Base-by-base conservation (phyloP, 2,329 filamentous ascomycete genomes). In the Epichloe coenophiala region DNA sequence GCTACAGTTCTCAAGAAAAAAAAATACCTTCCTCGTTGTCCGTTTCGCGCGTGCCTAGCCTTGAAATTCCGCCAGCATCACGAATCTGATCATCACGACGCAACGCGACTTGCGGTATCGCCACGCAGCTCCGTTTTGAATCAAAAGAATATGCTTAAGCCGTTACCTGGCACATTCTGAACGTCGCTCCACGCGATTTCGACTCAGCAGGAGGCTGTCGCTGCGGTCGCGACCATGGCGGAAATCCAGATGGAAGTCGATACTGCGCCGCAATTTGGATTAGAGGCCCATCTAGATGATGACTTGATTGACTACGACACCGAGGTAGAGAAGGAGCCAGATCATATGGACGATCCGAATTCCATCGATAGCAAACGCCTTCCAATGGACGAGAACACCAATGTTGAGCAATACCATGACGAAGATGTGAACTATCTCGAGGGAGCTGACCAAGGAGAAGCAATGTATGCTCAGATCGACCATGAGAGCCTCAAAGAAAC, bases 221-320 rank as follows among this genome's bases (percentile, higher is more conserved):
- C 23, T 15, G 11, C 17, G 8, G 31, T 40, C 6, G 19, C 27
- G 36, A 35, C 37, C 41, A 64, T 64, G 62, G 53, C 61, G 5
- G 62, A 61, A 17, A 55, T 62, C 17, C 61, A 64, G 23, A 64
- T 66, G 58, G 65, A 66, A 39, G 53, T 65, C 39, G 62, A 66
- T 42, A 50, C 60, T 51, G 51, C 52, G 35, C 58, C 58, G 37
- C 61, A 62, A 35, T 53, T 56, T 35, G 54, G 52, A 38, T 46
- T 60, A 7, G 60, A 59, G 21, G 50, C 47, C 5, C 58, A 55
- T 23, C 51, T 55, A 7, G 63, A 67, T 39, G 61, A 68, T 13
- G 67, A 70, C 50, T 54, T 68, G 23, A 66, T 69, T 47, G 62
- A 67, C 51, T 70, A 67, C 40, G 67, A 69, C 33, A 65, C 61